A percentile compares a stretch with the other conserved stretches of the same genome.
These are phyloP conservation scores for Aspergillus uvarum DNA, from an alignment of 2,329 filamentous ascomycete species.

Conservation along the genomic window DNA sequence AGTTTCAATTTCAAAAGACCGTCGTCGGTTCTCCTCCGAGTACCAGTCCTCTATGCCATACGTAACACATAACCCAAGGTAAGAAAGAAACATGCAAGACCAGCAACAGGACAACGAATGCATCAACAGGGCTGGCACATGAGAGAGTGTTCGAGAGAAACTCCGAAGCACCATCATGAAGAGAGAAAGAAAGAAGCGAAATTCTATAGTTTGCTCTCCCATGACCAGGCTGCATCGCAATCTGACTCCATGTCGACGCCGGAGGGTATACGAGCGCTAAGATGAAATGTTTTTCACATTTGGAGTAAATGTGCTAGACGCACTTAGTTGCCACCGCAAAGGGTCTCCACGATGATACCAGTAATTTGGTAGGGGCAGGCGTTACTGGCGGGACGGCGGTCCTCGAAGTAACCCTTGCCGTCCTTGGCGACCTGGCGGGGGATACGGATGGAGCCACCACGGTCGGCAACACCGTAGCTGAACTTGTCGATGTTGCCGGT, in stretches of 20 bases:
- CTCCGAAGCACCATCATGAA: slow-evolving; percentile 20
- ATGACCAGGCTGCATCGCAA: slow-evolving; percentile 37
- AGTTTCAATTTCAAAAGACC: slow-evolving; percentile 13
- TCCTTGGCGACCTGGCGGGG: slow-evolving; percentile 80
- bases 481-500: slow-evolving; percentile 93
- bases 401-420: slow-evolving; percentile 93
- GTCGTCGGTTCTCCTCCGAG: slow-evolving; percentile 21
- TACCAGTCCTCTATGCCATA: slow-evolving; percentile 26
- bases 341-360: slow-evolving; percentile 75
- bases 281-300: slow-evolving; percentile 30
- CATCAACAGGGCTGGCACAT: slow-evolving; percentile 23
- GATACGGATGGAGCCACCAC: slow-evolving; percentile 90
- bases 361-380: slow-evolving; percentile 84
- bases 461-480: slow-evolving; percentile 91
- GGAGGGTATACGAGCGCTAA: slow-evolving; percentile 44
- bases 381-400: slow-evolving; percentile 78
- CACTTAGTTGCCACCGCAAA: slow-evolving; percentile 44
- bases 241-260: slow-evolving; percentile 39
- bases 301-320: slow-evolving; percentile 12
- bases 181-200: slow-evolving; percentile 19
- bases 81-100: slow-evolving; percentile 26
- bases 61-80: slow-evolving; percentile 31
- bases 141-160: slow-evolving; percentile 13
- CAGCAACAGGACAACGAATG: slow-evolving; percentile 25
- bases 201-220: slow-evolving; percentile 32